phyloP scores from a whole-genome alignment of 306 rosid genomes.

The Dalbergia cultrata region DNA sequence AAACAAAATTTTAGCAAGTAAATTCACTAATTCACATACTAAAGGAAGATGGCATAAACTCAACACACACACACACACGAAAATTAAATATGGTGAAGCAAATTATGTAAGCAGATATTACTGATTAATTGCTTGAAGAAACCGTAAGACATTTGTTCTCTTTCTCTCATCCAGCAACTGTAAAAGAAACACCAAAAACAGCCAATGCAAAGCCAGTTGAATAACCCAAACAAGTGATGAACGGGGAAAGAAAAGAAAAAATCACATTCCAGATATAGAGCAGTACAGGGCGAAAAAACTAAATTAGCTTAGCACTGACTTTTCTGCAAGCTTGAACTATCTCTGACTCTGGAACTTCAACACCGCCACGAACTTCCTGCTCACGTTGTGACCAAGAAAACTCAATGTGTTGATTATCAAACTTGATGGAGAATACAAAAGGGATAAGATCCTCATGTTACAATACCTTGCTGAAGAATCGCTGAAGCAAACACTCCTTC shows the following conservation, averaged over 20 bases:
- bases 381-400: constrained; percentile 31
- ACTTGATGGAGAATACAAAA: neutral
- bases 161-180: constrained; percentile 96
- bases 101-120: constrained; percentile 46
- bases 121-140: constrained; percentile 84
- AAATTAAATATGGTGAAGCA: neutral
- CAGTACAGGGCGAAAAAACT: constrained; percentile 33
- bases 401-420: neutral
- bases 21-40: constrained; percentile 1
- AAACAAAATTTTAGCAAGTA: constrained; percentile 35
- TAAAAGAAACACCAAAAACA: constrained; percentile 48
- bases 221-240: constrained; percentile 3
- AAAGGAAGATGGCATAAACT: neutral
- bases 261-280: constrained; percentile 35
- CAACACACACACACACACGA: neutral
- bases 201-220: constrained; percentile 28
- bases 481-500: constrained; percentile 94
- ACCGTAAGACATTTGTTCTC: constrained; percentile 72
- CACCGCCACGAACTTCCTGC: constrained; percentile 89
- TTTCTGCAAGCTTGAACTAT: constrained; percentile 95
- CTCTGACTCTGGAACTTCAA: constrained; percentile 89
- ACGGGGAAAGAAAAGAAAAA: constrained; percentile 8
- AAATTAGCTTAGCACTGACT: constrained; percentile 64
- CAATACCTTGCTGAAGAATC: constrained; percentile 95
- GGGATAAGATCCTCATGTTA: constrained; percentile 8